Evolutionary conservation across 2,329 filamentous ascomycete genomes (phyloP), one percentile per base, ranked within the genome.

Genomic region (Epichloe elymi): DNA sequence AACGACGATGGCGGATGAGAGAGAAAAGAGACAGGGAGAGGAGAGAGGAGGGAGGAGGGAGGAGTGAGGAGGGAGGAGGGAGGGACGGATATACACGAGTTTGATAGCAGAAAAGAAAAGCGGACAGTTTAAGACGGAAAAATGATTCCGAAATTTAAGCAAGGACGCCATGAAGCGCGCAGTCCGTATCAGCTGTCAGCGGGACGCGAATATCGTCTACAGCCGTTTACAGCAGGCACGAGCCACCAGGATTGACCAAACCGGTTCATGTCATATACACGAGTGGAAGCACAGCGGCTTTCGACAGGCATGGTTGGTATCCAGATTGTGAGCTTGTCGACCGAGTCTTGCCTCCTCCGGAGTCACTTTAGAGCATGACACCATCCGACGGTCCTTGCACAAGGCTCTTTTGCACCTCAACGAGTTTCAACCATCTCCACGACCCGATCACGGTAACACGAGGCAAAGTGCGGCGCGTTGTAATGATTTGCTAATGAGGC

Each of bases 131-230:
- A 12, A 49, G 42, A n/a, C 20, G 23, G 45, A n/a, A 52, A 44
- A 15, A 46, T 11, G 17, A 46, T 23, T 37, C 19, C 19, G 19
- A 7, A 10, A n/a, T 14, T 4, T 37, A 26, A 33, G 37, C 5
- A 11, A 30, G 19, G 11, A 42, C n/a, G 26, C 17, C 48, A 49
- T 38, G 26, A 20, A 37, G 42, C 43, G 41, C 35, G 3, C n/a
- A 49, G 41, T 41, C 26, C 26, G 5, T 44, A n/a, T 52, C 48
- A 46, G 41, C 42, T 52, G 51, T 43, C 38, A 45, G 37, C 47
- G 46, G n/a, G 17, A 49, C 42, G 47, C 37, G 42, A 49, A 19
- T 20, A 48, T 45, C n/a, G 23, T 45, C 17, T 44, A 19, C 48
- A 49, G 41, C 30, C 6, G 41, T 49, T 46, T 26, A 49, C 41